Conservation (phyloP, 306 rosid species). For the Clitoria ternatea region DNA sequence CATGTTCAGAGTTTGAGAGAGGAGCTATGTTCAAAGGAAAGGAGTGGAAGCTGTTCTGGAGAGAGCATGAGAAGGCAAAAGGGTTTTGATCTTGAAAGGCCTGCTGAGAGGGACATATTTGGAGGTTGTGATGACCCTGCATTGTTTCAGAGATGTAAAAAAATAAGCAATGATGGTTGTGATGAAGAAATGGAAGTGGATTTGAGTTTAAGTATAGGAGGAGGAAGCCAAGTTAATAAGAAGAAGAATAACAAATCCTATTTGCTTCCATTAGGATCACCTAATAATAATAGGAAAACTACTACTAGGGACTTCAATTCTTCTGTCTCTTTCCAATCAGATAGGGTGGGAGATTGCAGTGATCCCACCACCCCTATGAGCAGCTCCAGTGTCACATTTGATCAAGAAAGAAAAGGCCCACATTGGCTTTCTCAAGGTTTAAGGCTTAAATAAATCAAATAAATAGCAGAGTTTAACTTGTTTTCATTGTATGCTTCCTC, state of each 20-base stretch:
- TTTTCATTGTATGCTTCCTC: conserved; percentile 15
- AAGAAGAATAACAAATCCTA: conserved; percentile 44
- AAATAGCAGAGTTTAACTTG: conserved; percentile 33
- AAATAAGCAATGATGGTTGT: conserved; percentile 31
- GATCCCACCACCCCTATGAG: conserved; percentile 84
- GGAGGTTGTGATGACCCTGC: conserved; percentile 39
- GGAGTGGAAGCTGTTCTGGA: conserved; percentile 78
- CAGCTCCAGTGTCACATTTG: conserved; percentile 81
- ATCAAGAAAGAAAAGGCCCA: conserved; percentile 74
- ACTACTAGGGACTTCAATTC: conserved; percentile 48
- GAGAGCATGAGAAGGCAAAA: conserved; percentile 48
- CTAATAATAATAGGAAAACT: conserved; percentile 28
- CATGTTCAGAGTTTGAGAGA: conserved; percentile 47
- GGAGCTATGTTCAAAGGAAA: conserved; percentile 53
- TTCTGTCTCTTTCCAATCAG: conserved; percentile 63
- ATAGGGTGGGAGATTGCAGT: conserved; percentile 67
- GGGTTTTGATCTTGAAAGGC: conserved; percentile 78
- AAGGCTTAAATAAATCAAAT: conserved; percentile 72
- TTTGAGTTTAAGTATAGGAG: conserved; percentile 80
- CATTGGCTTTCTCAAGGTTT: conserved; percentile 86
- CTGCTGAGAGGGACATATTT: conserved; percentile 52
- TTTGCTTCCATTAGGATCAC: conserved; percentile 27
- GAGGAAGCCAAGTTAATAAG: conserved; percentile 45
- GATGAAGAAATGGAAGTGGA: conserved; percentile 75
- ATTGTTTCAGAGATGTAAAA: conserved; percentile 31